A percentile compares a stretch with the other conserved stretches of the same genome.
phyloP scores from a whole-genome alignment of 768 basidiomycete genomes.

The Russula abietina region DNA sequence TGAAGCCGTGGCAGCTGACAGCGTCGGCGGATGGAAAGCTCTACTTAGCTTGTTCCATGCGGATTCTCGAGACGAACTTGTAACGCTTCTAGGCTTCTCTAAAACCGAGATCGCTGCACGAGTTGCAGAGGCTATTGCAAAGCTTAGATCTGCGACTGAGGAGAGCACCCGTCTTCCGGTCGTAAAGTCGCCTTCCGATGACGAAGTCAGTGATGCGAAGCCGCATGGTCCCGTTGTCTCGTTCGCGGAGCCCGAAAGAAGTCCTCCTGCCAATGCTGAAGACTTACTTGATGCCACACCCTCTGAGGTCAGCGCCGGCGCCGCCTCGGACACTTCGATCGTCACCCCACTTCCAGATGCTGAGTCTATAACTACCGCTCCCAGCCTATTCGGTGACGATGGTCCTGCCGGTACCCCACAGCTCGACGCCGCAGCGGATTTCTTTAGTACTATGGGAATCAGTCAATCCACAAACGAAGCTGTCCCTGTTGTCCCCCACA shows the following conservation, averaged over 20 bases:
- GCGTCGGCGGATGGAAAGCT: constrained; percentile 74
- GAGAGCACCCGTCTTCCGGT: constrained; percentile 27
- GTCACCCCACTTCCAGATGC: constrained; percentile 53
- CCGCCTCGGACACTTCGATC: constrained; percentile 56
- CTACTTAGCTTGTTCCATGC: constrained; percentile 83
- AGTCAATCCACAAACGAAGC: constrained; percentile 40
- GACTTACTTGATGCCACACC: constrained; percentile 54
- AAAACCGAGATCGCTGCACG: constrained; percentile 75
- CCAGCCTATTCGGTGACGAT: constrained; percentile 85
- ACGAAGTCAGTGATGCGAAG: constrained; percentile 38
- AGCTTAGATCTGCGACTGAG: constrained; percentile 48
- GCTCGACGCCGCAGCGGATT: constrained; percentile 66
- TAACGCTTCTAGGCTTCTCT: constrained; percentile 87
- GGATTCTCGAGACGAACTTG: constrained; percentile 83
- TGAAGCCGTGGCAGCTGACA: constrained; percentile 31
- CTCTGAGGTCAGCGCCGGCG: constrained; percentile 66
- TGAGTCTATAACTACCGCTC: constrained; percentile 80
- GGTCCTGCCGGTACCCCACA: constrained; percentile 55
- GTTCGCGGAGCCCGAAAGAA: constrained; percentile 69
- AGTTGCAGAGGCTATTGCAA: constrained; percentile 77
- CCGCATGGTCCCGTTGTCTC: constrained; percentile 75
- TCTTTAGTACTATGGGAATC: constrained; percentile 76
- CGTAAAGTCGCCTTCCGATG: constrained; percentile 27
- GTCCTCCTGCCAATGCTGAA: constrained; percentile 37
- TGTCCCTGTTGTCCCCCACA: constrained; percentile 64